Evolutionary conservation across 345 rosid genomes (phyloP), one percentile per base, ranked within the genome.

Genomic region (Combretum micranthum): DNA sequence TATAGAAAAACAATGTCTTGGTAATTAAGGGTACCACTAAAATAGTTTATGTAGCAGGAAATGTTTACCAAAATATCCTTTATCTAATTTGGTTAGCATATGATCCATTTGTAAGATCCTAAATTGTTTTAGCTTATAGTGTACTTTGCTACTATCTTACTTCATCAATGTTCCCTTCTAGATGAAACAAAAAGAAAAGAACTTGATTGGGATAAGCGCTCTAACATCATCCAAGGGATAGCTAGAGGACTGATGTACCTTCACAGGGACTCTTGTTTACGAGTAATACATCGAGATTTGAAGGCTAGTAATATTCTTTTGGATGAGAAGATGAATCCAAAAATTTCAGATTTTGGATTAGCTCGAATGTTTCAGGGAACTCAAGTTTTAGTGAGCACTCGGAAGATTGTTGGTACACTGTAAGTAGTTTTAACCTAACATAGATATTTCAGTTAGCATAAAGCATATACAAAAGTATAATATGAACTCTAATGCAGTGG

Each of bases 281-380:
- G 52, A 52, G 69, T 77, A 15, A 63, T 77, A 37, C 82, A 74
- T 25, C 58, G 79, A 25, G 79, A 77, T 59, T 47, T 74, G 19
- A 77, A 74, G 39, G 48, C 66, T 2, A 66, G 77, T 55, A 71
- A 77, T 51, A 55, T 71, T 52, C 57, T 69, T 18, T 55, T 71
- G 13, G 79, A 74, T 42, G 68, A 16, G 3, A 67, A 53, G 13
- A 65, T 71, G 79, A 71, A 63, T 15, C 72, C 72, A 4, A 78
- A 61, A 58, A 74, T 74, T 20, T 78, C 77, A 15, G 77, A 78
- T 56, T 78, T 78, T 59, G 77, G 79, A 10, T 49, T 62, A 50
- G 77, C 77, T 1, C 59, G 66, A 44, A 63, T 71, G 20, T 72
- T 69, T 25, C 44, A 60, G 13, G 71, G 55, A 10, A 66, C 65